A percentile compares a stretch with the other conserved stretches of the same genome.
phyloP scores from a whole-genome alignment of 768 basidiomycete genomes.

The Leccinum disarticulatum region DNA sequence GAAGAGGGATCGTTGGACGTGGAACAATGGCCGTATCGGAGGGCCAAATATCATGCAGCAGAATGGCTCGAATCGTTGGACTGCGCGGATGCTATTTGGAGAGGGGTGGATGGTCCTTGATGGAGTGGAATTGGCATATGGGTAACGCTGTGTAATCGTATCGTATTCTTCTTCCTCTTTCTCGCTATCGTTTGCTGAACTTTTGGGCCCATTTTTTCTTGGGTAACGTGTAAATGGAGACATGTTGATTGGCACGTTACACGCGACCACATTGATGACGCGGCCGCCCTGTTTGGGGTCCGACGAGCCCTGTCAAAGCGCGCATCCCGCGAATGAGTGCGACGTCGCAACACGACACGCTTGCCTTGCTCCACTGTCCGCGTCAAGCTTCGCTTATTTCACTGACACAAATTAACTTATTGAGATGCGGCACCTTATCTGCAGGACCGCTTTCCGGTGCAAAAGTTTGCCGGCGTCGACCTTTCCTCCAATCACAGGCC shows the following conservation, averaged over 20 bases:
- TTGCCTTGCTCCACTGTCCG: background rate
- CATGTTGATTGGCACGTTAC: background rate
- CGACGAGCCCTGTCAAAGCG: no score
- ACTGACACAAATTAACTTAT: background rate
- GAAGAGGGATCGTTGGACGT: conserved; percentile 41
- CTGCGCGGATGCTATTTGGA: conserved; percentile 53
- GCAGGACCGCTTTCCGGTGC: background rate
- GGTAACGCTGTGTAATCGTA: background rate
- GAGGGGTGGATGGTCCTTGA: conserved; percentile 16
- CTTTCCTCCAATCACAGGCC: background rate
- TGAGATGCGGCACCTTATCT: background rate
- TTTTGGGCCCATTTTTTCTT: background rate
- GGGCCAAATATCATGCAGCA: conserved; percentile 49
- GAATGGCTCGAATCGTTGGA: conserved; percentile 70
- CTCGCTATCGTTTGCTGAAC: background rate
- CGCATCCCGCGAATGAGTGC: background rate
- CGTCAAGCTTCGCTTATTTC: background rate
- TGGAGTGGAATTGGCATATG: background rate
- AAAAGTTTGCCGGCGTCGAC: background rate
- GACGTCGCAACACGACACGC: background rate
- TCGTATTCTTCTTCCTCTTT: background rate
- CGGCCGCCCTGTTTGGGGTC: no score
- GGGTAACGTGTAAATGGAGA: background rate
- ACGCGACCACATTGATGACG: background rate
- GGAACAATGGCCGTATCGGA: conserved; percentile 57